A percentile compares a stretch with the other conserved stretches of the same genome.
phyloP scores from a whole-genome alignment of 1,139 yeast genomes.

The Scheffersomyces segobiensis region DNA sequence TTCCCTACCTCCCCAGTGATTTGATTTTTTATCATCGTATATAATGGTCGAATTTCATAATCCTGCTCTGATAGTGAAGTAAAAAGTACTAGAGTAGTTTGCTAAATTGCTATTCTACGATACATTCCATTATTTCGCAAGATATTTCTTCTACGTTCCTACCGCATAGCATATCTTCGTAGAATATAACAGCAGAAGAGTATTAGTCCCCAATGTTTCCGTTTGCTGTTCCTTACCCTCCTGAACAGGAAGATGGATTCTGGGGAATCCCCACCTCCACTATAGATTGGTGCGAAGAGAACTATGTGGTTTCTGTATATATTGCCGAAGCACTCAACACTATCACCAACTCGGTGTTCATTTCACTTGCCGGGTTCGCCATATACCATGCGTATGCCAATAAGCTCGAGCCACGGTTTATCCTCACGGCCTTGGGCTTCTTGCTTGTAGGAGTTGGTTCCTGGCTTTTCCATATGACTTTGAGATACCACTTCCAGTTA shows the following conservation, averaged over 20 bases:
- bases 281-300: conserved; percentile 97
- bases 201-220: conserved; percentile 36
- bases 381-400: conserved; percentile 61
- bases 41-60: not conserved
- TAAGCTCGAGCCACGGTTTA: conserved; percentile 66
- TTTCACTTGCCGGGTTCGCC: conserved; percentile 67
- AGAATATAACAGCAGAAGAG: not conserved
- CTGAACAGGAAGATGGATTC: conserved; percentile 42
- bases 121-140: not conserved
- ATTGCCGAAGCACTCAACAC: conserved; percentile 91
- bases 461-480: conserved; percentile 96
- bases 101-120: not conserved
- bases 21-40: no score
- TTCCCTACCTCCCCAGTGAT: not conserved
- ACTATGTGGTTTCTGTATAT: conserved; percentile 80
- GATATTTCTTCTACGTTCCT: not conserved
- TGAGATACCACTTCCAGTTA: conserved; percentile 82
- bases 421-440: conserved; percentile 75
- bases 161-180: not conserved
- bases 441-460: conserved; percentile 88
- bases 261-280: conserved; percentile 65
- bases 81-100: no score
- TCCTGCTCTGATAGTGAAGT: not conserved
- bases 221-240: conserved; percentile 48
- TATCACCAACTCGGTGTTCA: conserved; percentile 69